Base-by-base conservation (phyloP, 768 basidiomycete species). In the Sutorius australiensis region DNA sequence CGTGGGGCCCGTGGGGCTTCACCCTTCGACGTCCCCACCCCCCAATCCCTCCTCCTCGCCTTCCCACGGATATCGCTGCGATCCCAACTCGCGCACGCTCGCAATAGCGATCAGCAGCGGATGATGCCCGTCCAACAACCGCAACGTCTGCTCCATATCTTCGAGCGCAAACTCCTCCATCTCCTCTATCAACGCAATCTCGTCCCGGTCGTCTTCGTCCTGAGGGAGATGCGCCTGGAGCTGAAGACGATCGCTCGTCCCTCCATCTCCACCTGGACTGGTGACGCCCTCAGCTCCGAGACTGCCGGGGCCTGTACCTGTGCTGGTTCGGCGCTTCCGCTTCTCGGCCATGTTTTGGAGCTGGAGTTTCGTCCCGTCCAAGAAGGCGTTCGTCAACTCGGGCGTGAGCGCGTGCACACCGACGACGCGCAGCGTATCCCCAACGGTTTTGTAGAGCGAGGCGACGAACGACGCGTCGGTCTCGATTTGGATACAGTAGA, bases 141-240 rank as follows among this genome's bases (percentile, higher is more conserved):
- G 56, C 48, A 89, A 61, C 69, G 86, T 74, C 75, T 81, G 85
- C 41, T 71, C 77, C 83, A 91, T 89, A 65, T 90, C 89, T 65
- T 90, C 88, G 58, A 90, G 65, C 59, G 83, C 86, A 62, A 86
- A 89, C 51, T 88, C 88, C 66, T 90, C 89, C 71, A 90, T 84
- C 74, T 92, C 89, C 67, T 92, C 87, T 36, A 88, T 63, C 48
- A 90, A 65, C 65, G 79, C 80, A 58, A 88, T 69, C 57, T 91
- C 88, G 56, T 90, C 87, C 52, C 73, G 72, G 46, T 89, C 86
- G 49, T 82, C 79, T 50, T 74, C 73, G 40, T 55, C 61, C 3
- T 28, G 48, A 2, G n/a, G 38, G 5, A 7, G 24, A 2, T 34
- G 27, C 17, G 4, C 44, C 12, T 12, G 50, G 14, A 4, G 50